Percentiles rank a stretch among this genome's conserved stretches.
Evolutionary conservation across 2,329 filamentous ascomycete genomes (phyloP).

Genomic region (Alternaria hordeiaustralica): DNA sequence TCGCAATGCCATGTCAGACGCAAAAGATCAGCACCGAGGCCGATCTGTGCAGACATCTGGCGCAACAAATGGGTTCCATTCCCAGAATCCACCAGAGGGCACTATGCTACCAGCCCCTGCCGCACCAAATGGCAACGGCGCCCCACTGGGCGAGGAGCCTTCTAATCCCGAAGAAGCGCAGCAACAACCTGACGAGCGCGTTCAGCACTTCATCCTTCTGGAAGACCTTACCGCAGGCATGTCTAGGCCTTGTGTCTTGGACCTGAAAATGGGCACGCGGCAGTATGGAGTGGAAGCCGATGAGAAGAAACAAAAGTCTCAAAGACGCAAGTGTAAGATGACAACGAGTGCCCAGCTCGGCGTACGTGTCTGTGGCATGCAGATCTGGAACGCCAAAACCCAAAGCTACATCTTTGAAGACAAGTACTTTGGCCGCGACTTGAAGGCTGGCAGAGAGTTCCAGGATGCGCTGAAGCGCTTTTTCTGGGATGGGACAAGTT

Average conservation of each 20-base stretch:
- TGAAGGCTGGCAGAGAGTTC: conserved; percentile 88
- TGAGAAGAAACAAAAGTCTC: conserved; percentile 90
- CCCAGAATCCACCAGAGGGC: conserved; percentile 18
- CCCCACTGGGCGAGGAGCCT: conserved; percentile 25
- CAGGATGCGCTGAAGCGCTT: conserved; percentile 87
- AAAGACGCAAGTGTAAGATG: conserved; percentile 87
- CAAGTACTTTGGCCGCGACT: conserved; percentile 92
- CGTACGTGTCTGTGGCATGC: conserved; percentile 92
- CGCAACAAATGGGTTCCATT: not conserved
- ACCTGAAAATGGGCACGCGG: conserved; percentile 97
- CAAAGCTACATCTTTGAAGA: conserved; percentile 94
- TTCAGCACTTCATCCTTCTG: conserved; percentile 90
- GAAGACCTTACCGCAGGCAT: conserved; percentile 97
- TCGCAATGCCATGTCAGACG: conserved; percentile 16
- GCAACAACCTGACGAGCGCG: conserved; percentile 63
- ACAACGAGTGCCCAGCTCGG: conserved; percentile 92
- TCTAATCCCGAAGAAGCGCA: conserved; percentile 55
- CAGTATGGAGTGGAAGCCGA: conserved; percentile 94
- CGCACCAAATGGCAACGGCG: conserved; percentile 18
- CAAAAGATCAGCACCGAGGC: conserved; percentile 8
- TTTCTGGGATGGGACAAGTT: conserved; percentile 85
- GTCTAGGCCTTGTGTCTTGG: conserved; percentile 94
- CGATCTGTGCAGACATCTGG: conserved; percentile 1
- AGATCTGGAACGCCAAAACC: conserved; percentile 88
- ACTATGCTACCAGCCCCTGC: conserved; percentile 46